Percentiles rank a stretch among this genome's conserved stretches.
phyloP scores from a whole-genome alignment of 2,329 filamentous ascomycete species.

The Neopestalotiopsis rosae region DNA sequence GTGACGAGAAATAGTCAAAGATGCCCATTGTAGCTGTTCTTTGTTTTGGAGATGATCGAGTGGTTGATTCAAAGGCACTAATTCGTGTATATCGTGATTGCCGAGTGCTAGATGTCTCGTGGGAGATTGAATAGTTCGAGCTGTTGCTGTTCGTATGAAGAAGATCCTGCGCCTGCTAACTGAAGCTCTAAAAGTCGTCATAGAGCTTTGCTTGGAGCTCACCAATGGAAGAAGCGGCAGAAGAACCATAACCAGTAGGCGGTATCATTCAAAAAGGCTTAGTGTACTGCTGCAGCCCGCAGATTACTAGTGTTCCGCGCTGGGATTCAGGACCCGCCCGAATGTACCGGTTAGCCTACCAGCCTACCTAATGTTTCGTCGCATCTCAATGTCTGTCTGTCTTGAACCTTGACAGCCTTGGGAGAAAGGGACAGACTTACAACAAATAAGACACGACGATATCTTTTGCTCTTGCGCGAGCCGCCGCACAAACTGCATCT shows the following conservation, averaged over 20 bases:
- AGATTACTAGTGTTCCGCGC: background rate
- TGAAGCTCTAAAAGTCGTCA: conserved; percentile 12
- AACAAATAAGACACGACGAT: background rate
- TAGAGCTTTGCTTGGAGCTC: conserved; percentile 8
- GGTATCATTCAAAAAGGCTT: background rate
- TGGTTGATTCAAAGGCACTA: background rate
- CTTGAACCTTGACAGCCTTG: background rate
- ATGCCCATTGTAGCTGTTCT: conserved; percentile 48
- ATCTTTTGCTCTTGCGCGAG: background rate
- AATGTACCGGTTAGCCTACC: background rate
- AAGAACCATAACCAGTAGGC: background rate
- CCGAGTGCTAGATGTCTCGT: background rate
- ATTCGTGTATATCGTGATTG: background rate
- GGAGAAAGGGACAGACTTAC: background rate
- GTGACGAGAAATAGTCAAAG: conserved; percentile 48
- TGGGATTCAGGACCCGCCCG: background rate
- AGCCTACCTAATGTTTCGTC: background rate
- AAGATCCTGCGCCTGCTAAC: background rate
- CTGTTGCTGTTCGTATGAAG: background rate
- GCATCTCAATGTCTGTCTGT: background rate
- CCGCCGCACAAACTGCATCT: background rate
- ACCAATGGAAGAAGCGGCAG: background rate
- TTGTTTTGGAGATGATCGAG: background rate
- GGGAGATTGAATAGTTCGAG: background rate
- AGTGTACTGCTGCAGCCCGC: background rate